Conservation (phyloP, 352 stramenopile genomes). For the Albugo laibachii region DNA sequence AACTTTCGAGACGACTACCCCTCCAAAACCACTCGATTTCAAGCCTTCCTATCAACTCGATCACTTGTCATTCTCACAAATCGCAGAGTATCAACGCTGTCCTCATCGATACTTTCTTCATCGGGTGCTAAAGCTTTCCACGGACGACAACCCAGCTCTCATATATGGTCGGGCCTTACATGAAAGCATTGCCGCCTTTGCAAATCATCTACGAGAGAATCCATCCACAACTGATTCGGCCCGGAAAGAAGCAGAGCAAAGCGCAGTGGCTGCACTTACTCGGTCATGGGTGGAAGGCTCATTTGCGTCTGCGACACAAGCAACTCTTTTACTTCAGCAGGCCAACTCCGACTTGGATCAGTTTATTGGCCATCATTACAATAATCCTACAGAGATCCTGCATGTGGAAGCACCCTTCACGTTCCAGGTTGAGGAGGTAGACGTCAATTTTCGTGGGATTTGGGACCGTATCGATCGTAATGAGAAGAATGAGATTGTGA, state of each 20-base stretch:
- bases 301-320: constrained; percentile 5
- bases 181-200: constrained; percentile 20
- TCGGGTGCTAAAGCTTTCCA: constrained; percentile 35
- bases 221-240: background rate
- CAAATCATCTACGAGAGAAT: constrained; percentile 16
- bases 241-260: background rate
- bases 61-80: constrained; percentile 68
- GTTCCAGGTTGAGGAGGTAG: constrained; percentile 18
- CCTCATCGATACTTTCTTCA: constrained; percentile 58
- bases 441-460: constrained; percentile 37
- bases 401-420: constrained; percentile 47
- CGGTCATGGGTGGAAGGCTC: constrained; percentile 1
- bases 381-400: constrained; percentile 15
- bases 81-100: constrained; percentile 59
- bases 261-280: constrained; percentile 3
- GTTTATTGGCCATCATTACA: constrained; percentile 8
- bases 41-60: constrained; percentile 17
- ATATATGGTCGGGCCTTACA: constrained; percentile 56
- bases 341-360: background rate
- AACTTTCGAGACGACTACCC: background rate
- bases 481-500: constrained; percentile 13
- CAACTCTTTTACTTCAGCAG: constrained; percentile 7
- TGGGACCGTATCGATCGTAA: constrained; percentile 55
- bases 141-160: constrained; percentile 29
- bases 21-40: constrained; percentile 1